phyloP scores from a whole-genome alignment of 164 flowering plant species.

The Stephania cephalantha region DNA sequence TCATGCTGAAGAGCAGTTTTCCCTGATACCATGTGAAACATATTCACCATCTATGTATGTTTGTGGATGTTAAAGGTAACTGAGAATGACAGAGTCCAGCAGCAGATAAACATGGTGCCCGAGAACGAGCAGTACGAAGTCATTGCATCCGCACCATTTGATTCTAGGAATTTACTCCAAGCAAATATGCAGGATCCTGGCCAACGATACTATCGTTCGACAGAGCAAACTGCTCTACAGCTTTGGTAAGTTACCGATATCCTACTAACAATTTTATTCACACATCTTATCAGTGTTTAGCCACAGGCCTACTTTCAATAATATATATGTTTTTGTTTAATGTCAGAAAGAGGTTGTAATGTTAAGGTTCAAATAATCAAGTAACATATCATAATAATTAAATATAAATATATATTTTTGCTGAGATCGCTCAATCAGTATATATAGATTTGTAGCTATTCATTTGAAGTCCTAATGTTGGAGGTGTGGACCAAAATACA shows the following conservation, averaged over 20 bases:
- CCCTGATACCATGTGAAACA: not conserved
- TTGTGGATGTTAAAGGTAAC: slow-evolving; percentile 38
- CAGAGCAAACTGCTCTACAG: slow-evolving; percentile 66
- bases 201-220: slow-evolving; percentile 42
- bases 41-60: not conserved
- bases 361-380: not conserved
- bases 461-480: no score
- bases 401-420: no score
- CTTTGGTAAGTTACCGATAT: slow-evolving; percentile 36
- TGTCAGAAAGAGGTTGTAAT: not conserved
- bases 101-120: slow-evolving; percentile 57
- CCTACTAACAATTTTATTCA: not conserved
- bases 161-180: slow-evolving; percentile 65
- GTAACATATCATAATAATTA: no score
- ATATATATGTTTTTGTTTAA: not conserved
- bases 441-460: no score
- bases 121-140: slow-evolving; percentile 42
- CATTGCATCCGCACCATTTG: slow-evolving; percentile 46
- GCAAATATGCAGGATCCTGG: slow-evolving; percentile 55
- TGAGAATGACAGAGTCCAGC: slow-evolving; percentile 64
- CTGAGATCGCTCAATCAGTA: no score
- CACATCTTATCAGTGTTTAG: not conserved
- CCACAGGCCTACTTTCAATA: not conserved
- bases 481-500: no score
- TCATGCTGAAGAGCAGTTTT: not conserved